Percentiles rank a stretch among this genome's conserved stretches.
Conservation (phyloP, 2,329 filamentous ascomycete genomes). For the Penicillium freii region DNA sequence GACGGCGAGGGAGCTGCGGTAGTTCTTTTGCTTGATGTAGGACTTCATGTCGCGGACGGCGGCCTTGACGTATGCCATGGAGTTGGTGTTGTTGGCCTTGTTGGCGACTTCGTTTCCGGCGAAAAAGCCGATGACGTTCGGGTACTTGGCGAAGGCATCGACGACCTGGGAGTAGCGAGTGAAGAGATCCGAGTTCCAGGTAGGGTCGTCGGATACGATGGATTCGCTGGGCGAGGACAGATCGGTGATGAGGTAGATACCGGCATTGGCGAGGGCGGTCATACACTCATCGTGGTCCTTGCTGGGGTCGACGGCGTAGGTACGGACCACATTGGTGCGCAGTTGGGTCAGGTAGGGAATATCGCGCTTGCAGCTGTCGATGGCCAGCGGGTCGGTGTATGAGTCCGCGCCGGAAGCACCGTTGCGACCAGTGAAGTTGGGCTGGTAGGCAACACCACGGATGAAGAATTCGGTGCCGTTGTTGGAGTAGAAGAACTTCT, state of each 20-base stretch:
- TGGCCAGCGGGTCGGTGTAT: slow-evolving; percentile 80
- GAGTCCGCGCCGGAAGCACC: slow-evolving; percentile 42
- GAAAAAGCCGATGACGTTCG: slow-evolving; percentile 95
- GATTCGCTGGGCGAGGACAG: slow-evolving; percentile 76
- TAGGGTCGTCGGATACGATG: slow-evolving; percentile 76
- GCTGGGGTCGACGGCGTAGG: slow-evolving; percentile 84
- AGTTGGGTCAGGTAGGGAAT: slow-evolving; percentile 76
- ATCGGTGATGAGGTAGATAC: slow-evolving; percentile 95
- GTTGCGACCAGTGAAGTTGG: slow-evolving; percentile 58
- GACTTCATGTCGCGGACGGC: slow-evolving; percentile 94
- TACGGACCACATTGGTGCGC: slow-evolving; percentile 88
- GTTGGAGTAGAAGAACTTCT: slow-evolving; percentile 87
- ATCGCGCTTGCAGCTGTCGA: slow-evolving; percentile 73
- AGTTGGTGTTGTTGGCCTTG: slow-evolving; percentile 79
- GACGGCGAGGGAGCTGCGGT: slow-evolving; percentile 72
- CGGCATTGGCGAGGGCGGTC: slow-evolving; percentile 73
- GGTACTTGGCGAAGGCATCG: slow-evolving; percentile 76
- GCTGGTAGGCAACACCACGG: slow-evolving; percentile 92
- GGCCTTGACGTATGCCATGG: slow-evolving; percentile 94
- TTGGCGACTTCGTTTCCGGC: slow-evolving; percentile 97
- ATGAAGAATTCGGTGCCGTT: slow-evolving; percentile 77
- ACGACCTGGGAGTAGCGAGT: slow-evolving; percentile 79
- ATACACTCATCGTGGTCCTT: slow-evolving; percentile 81
- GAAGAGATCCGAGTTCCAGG: slow-evolving; percentile 78
- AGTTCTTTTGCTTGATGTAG: slow-evolving; percentile 79